Percentiles rank a stretch among this genome's conserved stretches.
phyloP scores from a whole-genome alignment of 2,329 filamentous ascomycete species.

The Aspergillus intermedius region DNA sequence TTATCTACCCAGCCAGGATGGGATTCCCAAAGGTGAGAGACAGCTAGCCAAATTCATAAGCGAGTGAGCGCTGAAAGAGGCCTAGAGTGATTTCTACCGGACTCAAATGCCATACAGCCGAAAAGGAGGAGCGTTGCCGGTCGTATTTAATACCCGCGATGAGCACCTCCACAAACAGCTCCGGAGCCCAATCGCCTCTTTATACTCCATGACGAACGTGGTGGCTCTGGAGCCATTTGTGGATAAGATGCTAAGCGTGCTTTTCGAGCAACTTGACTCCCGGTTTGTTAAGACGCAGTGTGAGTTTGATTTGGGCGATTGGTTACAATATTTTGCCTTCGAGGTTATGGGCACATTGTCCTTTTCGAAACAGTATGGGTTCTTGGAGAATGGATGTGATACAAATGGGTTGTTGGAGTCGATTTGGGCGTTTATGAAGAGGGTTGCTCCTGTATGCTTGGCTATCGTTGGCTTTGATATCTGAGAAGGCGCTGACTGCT shows the following conservation, averaged over 20 bases:
- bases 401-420: conserved; percentile 30
- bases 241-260: conserved; percentile 11
- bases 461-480: too few relatives aligned
- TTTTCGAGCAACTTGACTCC: too few relatives aligned
- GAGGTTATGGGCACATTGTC: conserved; percentile 39
- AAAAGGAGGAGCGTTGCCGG: conserved; percentile 15
- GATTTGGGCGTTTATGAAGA: conserved; percentile 25
- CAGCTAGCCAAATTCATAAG: too few relatives aligned
- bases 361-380: conserved; percentile 37
- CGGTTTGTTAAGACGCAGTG: too few relatives aligned
- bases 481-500: too few relatives aligned
- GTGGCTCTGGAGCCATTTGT: conserved; percentile 19
- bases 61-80: not conserved
- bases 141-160: conserved; percentile 17
- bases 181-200: conserved; percentile 17
- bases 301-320: conserved; percentile 9
- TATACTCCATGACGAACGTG: conserved; percentile 23
- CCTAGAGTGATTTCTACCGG: conserved; percentile 11
- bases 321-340: conserved; percentile 32
- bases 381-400: conserved; percentile 36
- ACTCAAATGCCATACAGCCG: conserved; percentile 16
- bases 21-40: conserved; percentile 9
- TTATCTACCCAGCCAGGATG: conserved; percentile 11
- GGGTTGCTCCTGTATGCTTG: conserved; percentile 7
- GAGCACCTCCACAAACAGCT: conserved; percentile 14